Evolutionary conservation across 164 flowering plant species (phyloP).

Genomic region (Brasenia schreberi): DNA sequence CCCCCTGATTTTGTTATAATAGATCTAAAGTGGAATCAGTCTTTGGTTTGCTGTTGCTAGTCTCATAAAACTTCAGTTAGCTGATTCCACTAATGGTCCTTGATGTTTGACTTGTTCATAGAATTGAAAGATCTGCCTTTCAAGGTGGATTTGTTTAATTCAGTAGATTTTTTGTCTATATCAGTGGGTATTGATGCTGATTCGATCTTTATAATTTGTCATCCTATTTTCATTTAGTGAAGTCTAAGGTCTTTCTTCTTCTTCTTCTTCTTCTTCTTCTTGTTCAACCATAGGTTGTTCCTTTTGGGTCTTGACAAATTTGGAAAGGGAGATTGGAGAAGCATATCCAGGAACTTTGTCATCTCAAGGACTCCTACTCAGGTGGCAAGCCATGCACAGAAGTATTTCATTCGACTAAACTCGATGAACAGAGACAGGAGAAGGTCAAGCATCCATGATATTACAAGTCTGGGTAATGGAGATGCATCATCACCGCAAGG

Average conservation of each 20-base stretch:
- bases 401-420: conserved; percentile 61
- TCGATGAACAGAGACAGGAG: conserved; percentile 74
- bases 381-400: conserved; percentile 78
- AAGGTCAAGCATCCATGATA: conserved; percentile 78
- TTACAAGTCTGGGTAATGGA: conserved; percentile 46
- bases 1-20: too few relatives aligned
- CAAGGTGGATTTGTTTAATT: too few relatives aligned
- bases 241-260: neutral
- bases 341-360: conserved; percentile 69
- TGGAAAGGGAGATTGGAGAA: conserved; percentile 84
- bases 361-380: conserved; percentile 69
- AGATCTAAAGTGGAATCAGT: too few relatives aligned
- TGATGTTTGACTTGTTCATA: too few relatives aligned
- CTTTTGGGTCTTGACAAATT: conserved; percentile 66
- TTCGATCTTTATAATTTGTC: too few relatives aligned
- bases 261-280: neutral
- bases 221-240: neutral
- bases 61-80: too few relatives aligned
- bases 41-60: too few relatives aligned
- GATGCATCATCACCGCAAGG: conserved; percentile 27
- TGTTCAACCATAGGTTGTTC: conserved; percentile 37
- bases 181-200: too few relatives aligned
- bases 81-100: too few relatives aligned
- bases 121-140: too few relatives aligned
- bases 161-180: too few relatives aligned